phyloP scores from a whole-genome alignment of 495 filamentous ascomycete genomes.

The Staphylotrichum longicolle region DNA sequence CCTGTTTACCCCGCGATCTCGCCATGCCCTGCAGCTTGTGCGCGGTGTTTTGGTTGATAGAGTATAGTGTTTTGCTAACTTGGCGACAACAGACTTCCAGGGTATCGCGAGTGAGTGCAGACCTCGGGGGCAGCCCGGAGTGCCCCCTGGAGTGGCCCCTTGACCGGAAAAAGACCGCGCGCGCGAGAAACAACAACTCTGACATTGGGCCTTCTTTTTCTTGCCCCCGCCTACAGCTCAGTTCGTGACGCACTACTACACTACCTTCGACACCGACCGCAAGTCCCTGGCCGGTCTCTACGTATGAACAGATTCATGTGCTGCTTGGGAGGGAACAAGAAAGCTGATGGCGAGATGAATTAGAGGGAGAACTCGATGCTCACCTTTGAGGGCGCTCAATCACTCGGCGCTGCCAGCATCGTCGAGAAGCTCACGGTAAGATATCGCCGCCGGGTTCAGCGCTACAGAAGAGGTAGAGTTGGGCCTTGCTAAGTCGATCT shows the following conservation, averaged over 20 bases:
- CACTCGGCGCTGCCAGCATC: conserved; percentile 61
- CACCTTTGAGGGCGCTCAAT: conserved; percentile 74
- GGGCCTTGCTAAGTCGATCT: conserved; percentile 14
- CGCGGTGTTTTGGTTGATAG: neutral
- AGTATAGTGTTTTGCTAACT: conserved; percentile 7
- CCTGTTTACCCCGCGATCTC: conserved; percentile 22
- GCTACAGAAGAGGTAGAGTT: neutral
- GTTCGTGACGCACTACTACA: conserved; percentile 88
- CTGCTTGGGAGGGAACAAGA: too few relatives aligned
- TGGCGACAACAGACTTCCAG: conserved; percentile 21
- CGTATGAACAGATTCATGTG: conserved; percentile 49
- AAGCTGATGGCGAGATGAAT: too few relatives aligned
- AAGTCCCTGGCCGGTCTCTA: conserved; percentile 65
- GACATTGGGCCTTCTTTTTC: conserved; percentile 8
- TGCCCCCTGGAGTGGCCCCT: neutral
- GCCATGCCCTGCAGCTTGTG: neutral
- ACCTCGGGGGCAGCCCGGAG: neutral
- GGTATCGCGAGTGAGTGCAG: conserved; percentile 32
- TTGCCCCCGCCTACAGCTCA: conserved; percentile 53
- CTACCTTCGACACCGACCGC: conserved; percentile 72
- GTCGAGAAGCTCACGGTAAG: conserved; percentile 72
- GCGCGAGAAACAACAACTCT: conserved; percentile 7
- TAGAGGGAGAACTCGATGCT: conserved; percentile 86
- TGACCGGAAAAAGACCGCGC: too few relatives aligned
- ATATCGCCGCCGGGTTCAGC: neutral